Percentiles rank a stretch among this genome's conserved stretches.
phyloP scores from a whole-genome alignment of 495 filamentous ascomycete species.

The Daldinia loculata region DNA sequence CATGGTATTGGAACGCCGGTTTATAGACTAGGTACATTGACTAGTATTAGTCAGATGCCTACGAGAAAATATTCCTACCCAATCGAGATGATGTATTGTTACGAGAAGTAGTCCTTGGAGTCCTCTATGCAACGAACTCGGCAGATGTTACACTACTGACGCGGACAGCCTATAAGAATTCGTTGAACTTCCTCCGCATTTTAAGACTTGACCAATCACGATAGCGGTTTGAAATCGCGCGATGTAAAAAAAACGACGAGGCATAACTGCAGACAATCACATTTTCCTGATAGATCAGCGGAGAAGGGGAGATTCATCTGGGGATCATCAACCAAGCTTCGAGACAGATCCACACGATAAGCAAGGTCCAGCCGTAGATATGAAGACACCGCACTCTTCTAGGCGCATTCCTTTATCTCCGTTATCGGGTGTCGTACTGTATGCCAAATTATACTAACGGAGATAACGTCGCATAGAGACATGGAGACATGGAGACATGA shows the following conservation, averaged over 20 bases:
- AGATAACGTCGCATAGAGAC: conserved; percentile 37
- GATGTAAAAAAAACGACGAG: conserved; percentile 17
- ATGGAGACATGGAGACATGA: conserved; percentile 14
- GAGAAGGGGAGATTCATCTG: conserved; percentile 37
- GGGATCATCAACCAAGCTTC: conserved; percentile 34
- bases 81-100: conserved; percentile 1
- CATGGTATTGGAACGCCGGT: not conserved
- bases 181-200: conserved; percentile 35
- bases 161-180: conserved; percentile 30
- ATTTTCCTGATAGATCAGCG: conserved; percentile 37
- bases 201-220: conserved; percentile 27
- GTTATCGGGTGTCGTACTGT: conserved; percentile 41
- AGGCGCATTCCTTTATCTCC: conserved; percentile 39
- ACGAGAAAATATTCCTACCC: not conserved
- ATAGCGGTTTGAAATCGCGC: not conserved
- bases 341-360: conserved; percentile 30
- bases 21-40: conserved; percentile 16
- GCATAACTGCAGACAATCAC: conserved; percentile 9
- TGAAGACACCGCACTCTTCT: conserved; percentile 22
- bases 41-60: conserved; percentile 14
- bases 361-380: conserved; percentile 32
- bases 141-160: conserved; percentile 20
- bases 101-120: conserved; percentile 5
- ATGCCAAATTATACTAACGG: conserved; percentile 25
- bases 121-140: conserved; percentile 17